phyloP scores from a whole-genome alignment of 2,329 filamentous ascomycete species.

The Dothistroma pini region DNA sequence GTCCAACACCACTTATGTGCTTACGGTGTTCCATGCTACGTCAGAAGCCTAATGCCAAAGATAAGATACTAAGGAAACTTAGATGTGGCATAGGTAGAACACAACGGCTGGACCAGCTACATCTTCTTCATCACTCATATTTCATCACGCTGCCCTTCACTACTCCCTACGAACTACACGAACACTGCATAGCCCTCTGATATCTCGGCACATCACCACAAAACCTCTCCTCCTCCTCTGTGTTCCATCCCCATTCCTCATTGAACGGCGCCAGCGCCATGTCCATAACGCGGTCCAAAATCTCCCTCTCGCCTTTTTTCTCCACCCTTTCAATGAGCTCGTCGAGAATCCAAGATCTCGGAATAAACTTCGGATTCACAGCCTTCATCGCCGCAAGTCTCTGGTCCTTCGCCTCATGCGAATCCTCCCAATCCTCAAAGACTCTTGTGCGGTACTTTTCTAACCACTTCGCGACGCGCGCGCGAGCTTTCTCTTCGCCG shows the following conservation, averaged over 20 bases:
- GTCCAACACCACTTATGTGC: no score
- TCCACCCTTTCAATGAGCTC: slow-evolving; percentile 89
- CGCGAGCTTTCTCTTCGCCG: slow-evolving; percentile 61
- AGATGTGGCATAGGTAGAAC: no score
- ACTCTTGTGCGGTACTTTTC: slow-evolving; percentile 70
- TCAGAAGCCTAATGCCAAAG: no score
- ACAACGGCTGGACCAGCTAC: no score
- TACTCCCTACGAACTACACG: slow-evolving; percentile 72
- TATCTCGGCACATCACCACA: slow-evolving; percentile 78
- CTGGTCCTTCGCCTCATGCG: slow-evolving; percentile 54
- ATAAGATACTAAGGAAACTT: no score
- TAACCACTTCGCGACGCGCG: slow-evolving; percentile 73
- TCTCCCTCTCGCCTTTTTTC: slow-evolving; percentile 73
- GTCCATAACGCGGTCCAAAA: slow-evolving; percentile 73
- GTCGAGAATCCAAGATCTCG: slow-evolving; percentile 86
- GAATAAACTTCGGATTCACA: slow-evolving; percentile 90
- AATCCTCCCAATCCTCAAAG: slow-evolving; percentile 69
- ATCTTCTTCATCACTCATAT: no score
- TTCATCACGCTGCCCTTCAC: no score
- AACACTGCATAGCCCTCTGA: slow-evolving; percentile 84
- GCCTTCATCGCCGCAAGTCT: slow-evolving; percentile 71
- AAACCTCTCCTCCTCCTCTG: slow-evolving; percentile 74
- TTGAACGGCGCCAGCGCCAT: slow-evolving; percentile 82
- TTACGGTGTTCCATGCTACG: no score
- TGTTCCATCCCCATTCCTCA: slow-evolving; percentile 66